phyloP scores from a whole-genome alignment of 768 basidiomycete genomes.

The Pleurotus tuoliensis region DNA sequence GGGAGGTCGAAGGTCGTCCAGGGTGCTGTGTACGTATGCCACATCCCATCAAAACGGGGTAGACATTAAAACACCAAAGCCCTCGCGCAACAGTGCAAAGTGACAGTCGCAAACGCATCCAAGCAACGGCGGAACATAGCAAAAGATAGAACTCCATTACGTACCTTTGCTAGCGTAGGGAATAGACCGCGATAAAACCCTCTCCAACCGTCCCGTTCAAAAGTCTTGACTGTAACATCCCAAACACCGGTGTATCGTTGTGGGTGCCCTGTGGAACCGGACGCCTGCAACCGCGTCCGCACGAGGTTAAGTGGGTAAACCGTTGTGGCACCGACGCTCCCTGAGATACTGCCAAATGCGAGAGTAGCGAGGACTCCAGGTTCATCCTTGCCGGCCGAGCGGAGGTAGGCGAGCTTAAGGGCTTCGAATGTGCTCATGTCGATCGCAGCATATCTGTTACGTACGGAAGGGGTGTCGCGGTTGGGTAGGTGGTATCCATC shows the following conservation, averaged over 20 bases:
- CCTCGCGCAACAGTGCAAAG: too few relatives aligned
- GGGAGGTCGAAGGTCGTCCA: neutral
- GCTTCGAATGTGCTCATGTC: conserved; percentile 98
- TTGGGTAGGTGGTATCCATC: neutral
- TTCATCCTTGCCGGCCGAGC: conserved; percentile 84
- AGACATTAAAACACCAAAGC: too few relatives aligned
- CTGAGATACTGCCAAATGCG: conserved; percentile 89
- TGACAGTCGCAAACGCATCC: too few relatives aligned
- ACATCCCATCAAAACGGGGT: too few relatives aligned
- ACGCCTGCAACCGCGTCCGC: conserved; percentile 92
- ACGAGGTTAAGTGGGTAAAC: conserved; percentile 93
- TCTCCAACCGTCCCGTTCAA: conserved; percentile 83
- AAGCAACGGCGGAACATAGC: neutral
- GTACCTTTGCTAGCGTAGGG: conserved; percentile 88
- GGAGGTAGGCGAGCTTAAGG: conserved; percentile 84
- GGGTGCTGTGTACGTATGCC: too few relatives aligned
- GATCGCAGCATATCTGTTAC: conserved; percentile 79
- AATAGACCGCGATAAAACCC: conserved; percentile 93
- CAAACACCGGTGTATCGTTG: conserved; percentile 83
- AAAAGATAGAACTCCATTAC: conserved; percentile 8
- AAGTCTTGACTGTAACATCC: conserved; percentile 82
- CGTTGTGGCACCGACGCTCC: conserved; percentile 88
- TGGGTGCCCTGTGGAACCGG: conserved; percentile 93
- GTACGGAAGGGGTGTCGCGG: neutral
- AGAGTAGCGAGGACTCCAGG: conserved; percentile 85